A percentile compares a stretch with the other conserved stretches of the same genome.
phyloP scores from a whole-genome alignment of 2,329 filamentous ascomycete species.

The Diaporthe batatas region DNA sequence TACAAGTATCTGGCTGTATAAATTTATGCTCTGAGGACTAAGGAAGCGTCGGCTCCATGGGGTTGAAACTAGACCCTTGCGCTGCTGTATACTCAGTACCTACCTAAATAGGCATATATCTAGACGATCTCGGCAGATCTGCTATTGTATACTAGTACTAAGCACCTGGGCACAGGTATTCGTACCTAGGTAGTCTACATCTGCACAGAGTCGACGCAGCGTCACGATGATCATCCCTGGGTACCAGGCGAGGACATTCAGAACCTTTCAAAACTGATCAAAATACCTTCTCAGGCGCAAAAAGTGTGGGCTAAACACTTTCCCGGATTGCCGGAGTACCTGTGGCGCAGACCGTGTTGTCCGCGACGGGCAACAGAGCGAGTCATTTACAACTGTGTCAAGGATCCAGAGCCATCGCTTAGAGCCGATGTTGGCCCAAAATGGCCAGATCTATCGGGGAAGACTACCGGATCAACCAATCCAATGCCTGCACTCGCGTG shows the following conservation, averaged over 20 bases:
- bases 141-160: not conserved
- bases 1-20: no score
- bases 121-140: not conserved
- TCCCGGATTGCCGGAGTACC: not conserved
- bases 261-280: no score
- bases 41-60: slow-evolving; percentile 6
- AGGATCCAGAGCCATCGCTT: not conserved
- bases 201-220: not conserved
- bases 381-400: not conserved
- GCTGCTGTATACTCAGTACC: not conserved
- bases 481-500: not conserved
- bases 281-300: not conserved
- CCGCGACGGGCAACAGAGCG: not conserved
- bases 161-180: no score
- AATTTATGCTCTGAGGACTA: not conserved
- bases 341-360: not conserved
- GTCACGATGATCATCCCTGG: not conserved
- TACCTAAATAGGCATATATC: not conserved
- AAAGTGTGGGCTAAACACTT: not conserved
- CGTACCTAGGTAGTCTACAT: not conserved
- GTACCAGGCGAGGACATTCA: no score
- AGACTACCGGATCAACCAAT: not conserved
- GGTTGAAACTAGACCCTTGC: not conserved
- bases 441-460: not conserved
- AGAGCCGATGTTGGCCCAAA: not conserved